Evolutionary conservation across 163 green algal species (phyloP), one percentile per base, ranked within the genome.

Genomic region (Scenedesmus sp.): DNA sequence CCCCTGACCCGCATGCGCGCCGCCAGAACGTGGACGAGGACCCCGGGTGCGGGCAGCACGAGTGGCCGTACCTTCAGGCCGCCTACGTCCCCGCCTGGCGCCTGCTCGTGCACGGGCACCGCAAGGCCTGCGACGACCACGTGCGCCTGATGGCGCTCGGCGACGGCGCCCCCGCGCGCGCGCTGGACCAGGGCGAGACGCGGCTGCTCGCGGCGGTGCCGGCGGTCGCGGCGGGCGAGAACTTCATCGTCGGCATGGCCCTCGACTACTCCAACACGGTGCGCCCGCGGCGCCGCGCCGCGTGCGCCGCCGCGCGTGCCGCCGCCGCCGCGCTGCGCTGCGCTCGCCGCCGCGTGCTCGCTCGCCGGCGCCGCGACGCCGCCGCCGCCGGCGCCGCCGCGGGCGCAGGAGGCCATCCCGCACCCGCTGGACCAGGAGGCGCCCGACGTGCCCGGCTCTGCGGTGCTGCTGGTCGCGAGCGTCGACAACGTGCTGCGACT

Each of bases 251-350:
- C 18, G 74, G 74, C 24, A 2, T 81, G 62, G 74, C 74, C 4
- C n/a, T 81, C 6, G 74, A 81, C 26, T 81, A 81, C 74, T 70
- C 62, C 63, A 54, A 80, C 33, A 13, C 63, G 57, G 72, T 80
- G 33, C 2, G 56, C 1, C 20, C 6, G 20, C 17, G 18, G 50
- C 18, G 18, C 50, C 7, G 50, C 50, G 50, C 4, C 6, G 4
- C 20, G 50, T 57, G 50, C 50, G 50, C 13, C 45, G 45, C 13
- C 45, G 11, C 18, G 18, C 50, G 20, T n/a, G 18, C 10, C n/a
- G n/a, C 28, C 62, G 10, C 11, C 29, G 20, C 7, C 11, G 9
- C 13, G 56, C 26, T 71, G 65, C 11, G 42, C 47, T 4, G 47
- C 20, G 4, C 4, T 48, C 15, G 14, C 3, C 15, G 39, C 11